phyloP scores from a whole-genome alignment of 805 yeast species.

The Kazachstania psychrophila region DNA sequence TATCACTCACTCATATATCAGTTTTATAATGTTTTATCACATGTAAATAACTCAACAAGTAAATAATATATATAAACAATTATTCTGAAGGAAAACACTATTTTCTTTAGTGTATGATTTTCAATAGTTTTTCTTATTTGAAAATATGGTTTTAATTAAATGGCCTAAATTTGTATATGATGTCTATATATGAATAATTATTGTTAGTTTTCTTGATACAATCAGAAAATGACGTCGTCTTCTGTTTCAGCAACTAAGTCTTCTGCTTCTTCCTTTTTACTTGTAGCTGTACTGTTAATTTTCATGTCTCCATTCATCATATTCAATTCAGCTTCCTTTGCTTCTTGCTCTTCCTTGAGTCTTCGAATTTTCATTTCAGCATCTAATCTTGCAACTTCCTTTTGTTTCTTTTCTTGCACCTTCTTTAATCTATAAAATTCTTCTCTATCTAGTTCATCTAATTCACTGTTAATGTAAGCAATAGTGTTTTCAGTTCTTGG shows the following conservation, averaged over 20 bases:
- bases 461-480: slow-evolving; percentile 81
- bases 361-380: slow-evolving; percentile 34
- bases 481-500: slow-evolving; percentile 97
- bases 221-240: slow-evolving; percentile 39
- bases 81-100: no score
- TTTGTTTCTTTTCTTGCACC: slow-evolving; percentile 89
- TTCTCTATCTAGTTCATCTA: slow-evolving; percentile 96
- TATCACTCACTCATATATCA: no score
- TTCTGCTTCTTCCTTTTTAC: slow-evolving; percentile 7
- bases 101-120: no score
- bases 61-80: no score
- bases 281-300: slow-evolving; percentile 7
- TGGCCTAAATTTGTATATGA: not conserved
- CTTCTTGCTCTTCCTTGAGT: slow-evolving; percentile 22
- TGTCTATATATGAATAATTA: no score
- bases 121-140: not conserved
- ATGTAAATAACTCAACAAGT: no score
- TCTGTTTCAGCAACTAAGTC: slow-evolving; percentile 34
- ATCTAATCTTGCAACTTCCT: slow-evolving; percentile 59
- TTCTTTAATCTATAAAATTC: slow-evolving; percentile 94
- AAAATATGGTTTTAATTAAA: not conserved
- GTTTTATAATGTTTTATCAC: no score
- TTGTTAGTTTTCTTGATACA: no score
- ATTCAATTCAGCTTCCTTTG: slow-evolving; percentile 17
- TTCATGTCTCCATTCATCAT: slow-evolving; percentile 8